Conservation (phyloP, 176 grass and related monocot genomes). For the Cenchrus americanus region DNA sequence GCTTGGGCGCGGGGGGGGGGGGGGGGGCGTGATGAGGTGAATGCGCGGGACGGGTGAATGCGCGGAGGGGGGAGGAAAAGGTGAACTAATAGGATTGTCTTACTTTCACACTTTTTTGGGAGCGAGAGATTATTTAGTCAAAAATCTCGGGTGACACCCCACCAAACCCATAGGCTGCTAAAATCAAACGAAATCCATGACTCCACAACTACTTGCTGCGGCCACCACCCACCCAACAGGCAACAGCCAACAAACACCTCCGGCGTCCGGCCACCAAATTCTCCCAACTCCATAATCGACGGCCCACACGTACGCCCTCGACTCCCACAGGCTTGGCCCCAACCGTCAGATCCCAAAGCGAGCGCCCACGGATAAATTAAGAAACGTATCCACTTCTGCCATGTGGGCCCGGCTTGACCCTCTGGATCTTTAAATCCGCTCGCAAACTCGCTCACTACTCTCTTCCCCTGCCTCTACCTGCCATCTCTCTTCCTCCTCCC, state of each 20-base stretch:
- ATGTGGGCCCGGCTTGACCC: background rate
- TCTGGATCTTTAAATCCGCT: conserved; percentile 31
- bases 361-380: background rate
- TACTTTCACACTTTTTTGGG: too few species aligned
- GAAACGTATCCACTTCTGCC: background rate
- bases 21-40: too few species aligned
- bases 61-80: too few species aligned
- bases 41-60: too few species aligned
- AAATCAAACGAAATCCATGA: background rate
- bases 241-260: background rate
- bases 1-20: too few species aligned
- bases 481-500: conserved; percentile 14
- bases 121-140: background rate
- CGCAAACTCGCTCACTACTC: conserved; percentile 8
- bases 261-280: background rate
- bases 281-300: background rate
- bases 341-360: conserved; percentile 5
- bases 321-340: background rate
- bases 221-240: too few species aligned
- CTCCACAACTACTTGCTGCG: background rate
- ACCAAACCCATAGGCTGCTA: background rate
- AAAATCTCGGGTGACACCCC: background rate
- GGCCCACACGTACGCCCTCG: background rate
- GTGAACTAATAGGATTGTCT: too few species aligned
- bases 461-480: conserved; percentile 7